phyloP scores from a whole-genome alignment of 805 yeast genomes.

The Helenozyma baotianmanensis region DNA sequence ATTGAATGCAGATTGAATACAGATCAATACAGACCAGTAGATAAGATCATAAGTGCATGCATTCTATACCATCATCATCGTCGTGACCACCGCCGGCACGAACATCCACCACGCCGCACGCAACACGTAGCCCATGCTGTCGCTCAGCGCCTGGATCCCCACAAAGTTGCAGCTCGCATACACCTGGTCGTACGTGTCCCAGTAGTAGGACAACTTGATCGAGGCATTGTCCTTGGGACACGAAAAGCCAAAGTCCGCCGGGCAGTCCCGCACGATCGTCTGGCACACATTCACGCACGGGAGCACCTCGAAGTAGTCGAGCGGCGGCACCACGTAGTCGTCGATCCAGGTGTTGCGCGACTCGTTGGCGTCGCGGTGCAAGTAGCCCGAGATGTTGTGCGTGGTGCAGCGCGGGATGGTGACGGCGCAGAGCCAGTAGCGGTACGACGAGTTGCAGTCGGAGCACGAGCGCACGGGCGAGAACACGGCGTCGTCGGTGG shows the following conservation, averaged over 20 bases:
- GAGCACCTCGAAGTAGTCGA: conserved; percentile 67
- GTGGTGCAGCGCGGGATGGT: conserved; percentile 84
- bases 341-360: conserved; percentile 63
- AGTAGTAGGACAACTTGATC: conserved; percentile 39
- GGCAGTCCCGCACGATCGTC: conserved; percentile 78
- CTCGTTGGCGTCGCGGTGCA: conserved; percentile 39
- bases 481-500: conserved; percentile 57
- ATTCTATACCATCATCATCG: too few relatives aligned
- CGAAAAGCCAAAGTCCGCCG: conserved; percentile 63
- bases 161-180: conserved; percentile 37
- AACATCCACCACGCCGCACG: conserved; percentile 5
- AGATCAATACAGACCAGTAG: too few relatives aligned
- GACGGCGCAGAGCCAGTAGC: conserved; percentile 85
- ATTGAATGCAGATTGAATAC: too few relatives aligned
- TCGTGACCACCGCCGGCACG: neutral
- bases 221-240: conserved; percentile 55
- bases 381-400: conserved; percentile 38
- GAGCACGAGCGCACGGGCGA: conserved; percentile 73
- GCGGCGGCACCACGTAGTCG: conserved; percentile 46
- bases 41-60: too few relatives aligned
- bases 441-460: conserved; percentile 68
- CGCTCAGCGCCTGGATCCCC: conserved; percentile 15
- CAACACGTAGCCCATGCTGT: conserved; percentile 5
- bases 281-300: conserved; percentile 86
- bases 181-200: conserved; percentile 26